A percentile compares a stretch with the other conserved stretches of the same genome.
phyloP scores from a whole-genome alignment of 257 asterid genomes.

The Penstemon eatonii region DNA sequence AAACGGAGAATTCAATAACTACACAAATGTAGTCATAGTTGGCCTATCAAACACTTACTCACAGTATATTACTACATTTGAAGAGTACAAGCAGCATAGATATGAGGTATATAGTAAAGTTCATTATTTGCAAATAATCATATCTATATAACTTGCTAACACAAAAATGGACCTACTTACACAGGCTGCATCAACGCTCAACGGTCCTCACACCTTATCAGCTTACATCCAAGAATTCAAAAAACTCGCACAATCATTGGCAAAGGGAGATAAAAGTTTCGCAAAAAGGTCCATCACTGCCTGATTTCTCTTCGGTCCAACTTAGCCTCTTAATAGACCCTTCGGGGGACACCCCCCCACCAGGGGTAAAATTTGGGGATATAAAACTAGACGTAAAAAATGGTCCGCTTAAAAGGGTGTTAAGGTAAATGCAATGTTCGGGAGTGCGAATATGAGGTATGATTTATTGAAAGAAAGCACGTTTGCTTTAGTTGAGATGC shows the following conservation, averaged over 20 bases:
- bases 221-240: constrained; percentile 74
- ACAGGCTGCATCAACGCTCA: constrained; percentile 65
- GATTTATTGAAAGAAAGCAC: constrained; percentile 58
- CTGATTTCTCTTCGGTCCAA: constrained; percentile 52
- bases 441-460: constrained; percentile 57
- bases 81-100: constrained; percentile 58
- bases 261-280: constrained; percentile 36
- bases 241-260: constrained; percentile 48
- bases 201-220: constrained; percentile 63
- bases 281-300: constrained; percentile 47
- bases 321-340: constrained; percentile 44
- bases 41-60: constrained; percentile 64
- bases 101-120: constrained; percentile 45
- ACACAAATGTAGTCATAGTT: constrained; percentile 48
- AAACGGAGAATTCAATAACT: constrained; percentile 42
- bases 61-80: constrained; percentile 56
- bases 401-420: constrained; percentile 36
- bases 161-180: not conserved
- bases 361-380: constrained; percentile 51
- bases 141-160: not conserved
- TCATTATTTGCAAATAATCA: not conserved
- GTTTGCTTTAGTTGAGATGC: constrained; percentile 51
- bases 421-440: constrained; percentile 44
- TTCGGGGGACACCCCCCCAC: constrained; percentile 54
- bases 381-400: constrained; percentile 40